Evolutionary conservation across 352 stramenopile species (phyloP), one percentile per base, ranked within the genome.

Genomic region (Pythium plurisporium): DNA sequence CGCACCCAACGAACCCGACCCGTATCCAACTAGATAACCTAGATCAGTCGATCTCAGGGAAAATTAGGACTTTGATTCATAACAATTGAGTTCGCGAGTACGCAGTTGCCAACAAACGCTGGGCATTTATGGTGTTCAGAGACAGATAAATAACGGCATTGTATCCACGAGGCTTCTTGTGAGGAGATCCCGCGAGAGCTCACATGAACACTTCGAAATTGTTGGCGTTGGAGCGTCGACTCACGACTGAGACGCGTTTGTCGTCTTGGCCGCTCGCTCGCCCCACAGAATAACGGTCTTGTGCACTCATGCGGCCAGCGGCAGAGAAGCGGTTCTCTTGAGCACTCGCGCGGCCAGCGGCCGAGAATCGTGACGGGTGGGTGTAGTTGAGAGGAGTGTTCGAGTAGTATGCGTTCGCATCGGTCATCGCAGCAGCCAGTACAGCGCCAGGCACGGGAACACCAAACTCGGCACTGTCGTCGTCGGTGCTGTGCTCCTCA

Each of bases 101-200:
- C n/a, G n/a, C n/a, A n/a, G n/a, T n/a, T n/a, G n/a, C n/a, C n/a
- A n/a, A n/a, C n/a, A n/a, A n/a, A n/a, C n/a, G n/a, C n/a, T n/a
- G n/a, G 42, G 19, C 14, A 12, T 36, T 49, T 6, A 14, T 8
- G 38, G 19, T 44, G 38, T 17, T 49, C 8, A 17, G 22, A 19
- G 33, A 22, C 42, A 59, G 57, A 66, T 66, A 66, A 66, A 66
- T 66, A 66, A 51, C 58, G 46, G 58, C 27, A 46, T 27, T 36
- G 20, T 48, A n/a, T n/a, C n/a, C n/a, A n/a, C n/a, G n/a, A n/a
- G n/a, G n/a, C n/a, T n/a, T n/a, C n/a, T n/a, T n/a, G n/a, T n/a
- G n/a, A n/a, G n/a, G n/a, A n/a, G n/a, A n/a, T n/a, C n/a, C n/a
- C n/a, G n/a, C n/a, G n/a, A 10, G 5, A 46, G n/a, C 50, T 69